A percentile compares a stretch with the other conserved stretches of the same genome.
Evolutionary conservation across 495 filamentous ascomycete species (phyloP).

Genomic region (Lophiotrema nucula): DNA sequence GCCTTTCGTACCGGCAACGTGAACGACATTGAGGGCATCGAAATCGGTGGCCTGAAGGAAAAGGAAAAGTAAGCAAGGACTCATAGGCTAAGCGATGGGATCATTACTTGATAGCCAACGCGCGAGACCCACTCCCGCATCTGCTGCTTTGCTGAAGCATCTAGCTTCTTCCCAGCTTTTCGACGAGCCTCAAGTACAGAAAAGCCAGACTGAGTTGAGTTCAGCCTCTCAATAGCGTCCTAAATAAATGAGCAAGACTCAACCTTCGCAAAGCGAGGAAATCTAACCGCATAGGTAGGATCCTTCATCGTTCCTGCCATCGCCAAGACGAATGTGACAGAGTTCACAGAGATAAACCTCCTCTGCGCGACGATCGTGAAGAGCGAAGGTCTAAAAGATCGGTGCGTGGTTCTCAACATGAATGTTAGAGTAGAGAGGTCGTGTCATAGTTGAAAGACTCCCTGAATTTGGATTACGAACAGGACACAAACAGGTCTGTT

Average conservation of each 20-base stretch:
- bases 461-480: too few relatives aligned
- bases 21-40: slow-evolving; percentile 44
- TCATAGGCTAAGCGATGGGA: too few relatives aligned
- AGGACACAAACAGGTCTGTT: too few relatives aligned
- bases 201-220: background rate
- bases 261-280: background rate
- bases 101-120: background rate
- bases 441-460: too few relatives aligned
- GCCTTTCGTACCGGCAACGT: slow-evolving; percentile 53
- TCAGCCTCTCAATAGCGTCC: background rate
- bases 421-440: too few relatives aligned
- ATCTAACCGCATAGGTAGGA: background rate
- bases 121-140: background rate
- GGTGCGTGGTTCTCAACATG: too few relatives aligned
- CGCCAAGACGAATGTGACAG: background rate
- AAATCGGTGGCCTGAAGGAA: too few relatives aligned
- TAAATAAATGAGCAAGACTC: background rate
- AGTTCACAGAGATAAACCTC: too few relatives aligned
- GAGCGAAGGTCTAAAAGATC: too few relatives aligned
- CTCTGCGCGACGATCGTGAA: too few relatives aligned
- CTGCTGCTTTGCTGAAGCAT: background rate
- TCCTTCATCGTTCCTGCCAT: background rate
- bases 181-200: background rate
- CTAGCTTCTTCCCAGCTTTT: background rate
- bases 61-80: too few relatives aligned